Percentiles rank a stretch among this genome's conserved stretches.
Conservation (phyloP, 176 grass and related monocot species). For the Rhynchospora tenuis region DNA sequence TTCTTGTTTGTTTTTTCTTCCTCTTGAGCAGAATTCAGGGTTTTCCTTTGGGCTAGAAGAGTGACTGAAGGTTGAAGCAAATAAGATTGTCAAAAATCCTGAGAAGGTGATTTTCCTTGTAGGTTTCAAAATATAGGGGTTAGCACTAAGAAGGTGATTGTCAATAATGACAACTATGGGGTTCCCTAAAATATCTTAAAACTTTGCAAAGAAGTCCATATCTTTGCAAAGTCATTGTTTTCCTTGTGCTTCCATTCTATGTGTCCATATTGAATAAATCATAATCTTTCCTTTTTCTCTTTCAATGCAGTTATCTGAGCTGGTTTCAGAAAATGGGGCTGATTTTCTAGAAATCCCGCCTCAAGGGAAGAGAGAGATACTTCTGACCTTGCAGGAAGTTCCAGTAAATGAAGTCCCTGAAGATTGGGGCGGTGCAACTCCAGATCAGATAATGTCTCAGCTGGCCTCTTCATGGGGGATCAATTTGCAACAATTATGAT, state of each 20-base stretch:
- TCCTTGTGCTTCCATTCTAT: background rate
- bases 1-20: constrained; percentile 40
- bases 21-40: constrained; percentile 64
- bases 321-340: constrained; percentile 69
- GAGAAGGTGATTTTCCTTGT: constrained; percentile 23
- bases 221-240: background rate
- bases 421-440: constrained; percentile 75
- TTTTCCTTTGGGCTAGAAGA: constrained; percentile 78
- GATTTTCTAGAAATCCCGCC: constrained; percentile 65
- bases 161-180: background rate
- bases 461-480: constrained; percentile 87
- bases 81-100: constrained; percentile 42
- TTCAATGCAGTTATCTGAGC: constrained; percentile 61
- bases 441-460: constrained; percentile 90
- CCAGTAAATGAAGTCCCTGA: constrained; percentile 55
- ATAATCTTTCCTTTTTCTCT: constrained; percentile 8
- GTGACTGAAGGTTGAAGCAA: constrained; percentile 47
- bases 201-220: background rate
- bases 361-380: constrained; percentile 58
- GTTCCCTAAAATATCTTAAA: background rate
- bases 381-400: constrained; percentile 65
- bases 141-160: background rate
- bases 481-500: constrained; percentile 76
- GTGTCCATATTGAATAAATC: background rate
- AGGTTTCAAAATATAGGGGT: background rate